These are phyloP conservation scores for Stromatinia cepivora DNA, from an alignment of 2,329 filamentous ascomycete species.

Conservation along the genomic window DNA sequence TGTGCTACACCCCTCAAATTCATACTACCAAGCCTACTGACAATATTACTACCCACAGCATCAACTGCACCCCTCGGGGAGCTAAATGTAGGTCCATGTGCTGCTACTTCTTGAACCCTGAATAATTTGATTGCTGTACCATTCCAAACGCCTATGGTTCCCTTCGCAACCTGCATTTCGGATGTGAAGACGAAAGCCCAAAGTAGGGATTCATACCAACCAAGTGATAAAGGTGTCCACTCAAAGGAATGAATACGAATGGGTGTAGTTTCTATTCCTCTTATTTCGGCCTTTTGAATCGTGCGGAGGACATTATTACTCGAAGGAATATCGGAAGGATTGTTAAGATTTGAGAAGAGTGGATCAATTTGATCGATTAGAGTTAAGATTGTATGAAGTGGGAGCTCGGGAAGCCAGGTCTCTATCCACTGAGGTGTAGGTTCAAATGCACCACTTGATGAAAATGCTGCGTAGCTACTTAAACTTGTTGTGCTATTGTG, in stretches of 20 bases:
- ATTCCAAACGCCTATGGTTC: constrained; percentile 92
- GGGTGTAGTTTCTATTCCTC: constrained; percentile 71
- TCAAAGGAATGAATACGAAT: constrained; percentile 86
- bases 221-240: constrained; percentile 85
- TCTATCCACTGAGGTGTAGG: constrained; percentile 87
- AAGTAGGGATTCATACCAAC: constrained; percentile 93
- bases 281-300: constrained; percentile 62
- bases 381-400: constrained; percentile 81
- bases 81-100: constrained; percentile 76
- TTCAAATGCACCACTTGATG: constrained; percentile 65
- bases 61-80: constrained; percentile 89
- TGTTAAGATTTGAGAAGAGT: constrained; percentile 53
- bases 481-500: constrained; percentile 89
- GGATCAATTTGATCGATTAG: constrained; percentile 67
- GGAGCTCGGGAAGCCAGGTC: constrained; percentile 87
- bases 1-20: constrained; percentile 38
- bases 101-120: constrained; percentile 80
- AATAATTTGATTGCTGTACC: constrained; percentile 87
- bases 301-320: constrained; percentile 52
- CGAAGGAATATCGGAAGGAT: constrained; percentile 47
- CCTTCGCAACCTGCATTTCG: constrained; percentile 84
- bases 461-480: constrained; percentile 60
- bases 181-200: constrained; percentile 92
- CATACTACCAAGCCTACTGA: constrained; percentile 81
- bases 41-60: constrained; percentile 86